Conservation (phyloP, 78 protist genomes). For the Abeoforma whisleri region DNA sequence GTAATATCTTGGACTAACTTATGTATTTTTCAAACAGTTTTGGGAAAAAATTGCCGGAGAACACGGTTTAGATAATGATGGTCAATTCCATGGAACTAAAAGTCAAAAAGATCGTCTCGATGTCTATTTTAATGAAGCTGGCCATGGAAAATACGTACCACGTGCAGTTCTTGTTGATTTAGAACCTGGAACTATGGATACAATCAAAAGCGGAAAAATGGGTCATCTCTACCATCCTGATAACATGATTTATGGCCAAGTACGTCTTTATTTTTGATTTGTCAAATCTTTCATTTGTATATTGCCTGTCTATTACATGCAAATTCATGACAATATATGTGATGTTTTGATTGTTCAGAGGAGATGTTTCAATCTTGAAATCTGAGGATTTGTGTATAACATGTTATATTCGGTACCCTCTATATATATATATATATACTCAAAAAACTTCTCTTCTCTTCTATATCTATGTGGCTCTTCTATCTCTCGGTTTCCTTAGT, state of each 20-base stretch:
- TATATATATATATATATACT: too few relatives aligned
- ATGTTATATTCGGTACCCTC: too few relatives aligned
- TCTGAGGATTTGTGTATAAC: too few relatives aligned
- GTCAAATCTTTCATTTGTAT: background rate
- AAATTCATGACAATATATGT: background rate
- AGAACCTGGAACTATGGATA: conserved; percentile 94
- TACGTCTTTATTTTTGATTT: too few relatives aligned
- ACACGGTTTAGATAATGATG: conserved; percentile 90
- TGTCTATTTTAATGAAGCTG: conserved; percentile 93
- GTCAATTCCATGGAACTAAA: conserved; percentile 71
- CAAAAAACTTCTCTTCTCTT: too few relatives aligned
- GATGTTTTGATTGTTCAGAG: too few relatives aligned
- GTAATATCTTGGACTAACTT: too few relatives aligned
- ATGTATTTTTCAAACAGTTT: conserved; percentile 35
- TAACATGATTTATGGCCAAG: conserved; percentile 84
- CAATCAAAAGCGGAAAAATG: conserved; percentile 76
- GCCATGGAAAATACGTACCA: conserved; percentile 89
- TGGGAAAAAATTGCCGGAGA: conserved; percentile 87
- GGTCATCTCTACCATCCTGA: conserved; percentile 91
- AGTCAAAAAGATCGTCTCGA: conserved; percentile 84
- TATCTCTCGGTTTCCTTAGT: too few relatives aligned
- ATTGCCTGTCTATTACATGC: too few relatives aligned
- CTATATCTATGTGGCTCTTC: too few relatives aligned
- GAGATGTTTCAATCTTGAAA: too few relatives aligned
- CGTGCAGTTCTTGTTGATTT: conserved; percentile 95